Conservation (phyloP, 192 early-diverging fungal genomes). For the Obelidium mucronatum region DNA sequence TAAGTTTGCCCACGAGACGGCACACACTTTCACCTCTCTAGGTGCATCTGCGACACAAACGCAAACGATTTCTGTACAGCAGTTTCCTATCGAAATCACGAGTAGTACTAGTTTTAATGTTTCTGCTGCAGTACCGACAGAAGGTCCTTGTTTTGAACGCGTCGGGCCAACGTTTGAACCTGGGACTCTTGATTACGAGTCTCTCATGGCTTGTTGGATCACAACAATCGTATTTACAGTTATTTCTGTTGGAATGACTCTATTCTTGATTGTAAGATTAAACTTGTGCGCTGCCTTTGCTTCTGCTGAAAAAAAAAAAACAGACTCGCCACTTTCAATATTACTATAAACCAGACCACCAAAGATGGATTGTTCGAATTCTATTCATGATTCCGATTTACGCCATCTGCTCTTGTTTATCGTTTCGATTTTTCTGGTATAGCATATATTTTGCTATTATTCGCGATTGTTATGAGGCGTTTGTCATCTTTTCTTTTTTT, state of each 20-base stretch:
- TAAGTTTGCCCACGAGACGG: no score
- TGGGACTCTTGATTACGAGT: slow-evolving; percentile 32
- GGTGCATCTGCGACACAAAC: no score
- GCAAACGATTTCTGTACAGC: no score
- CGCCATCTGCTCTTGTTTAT: slow-evolving; percentile 69
- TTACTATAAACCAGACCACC: slow-evolving; percentile 64
- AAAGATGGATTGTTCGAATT: slow-evolving; percentile 81
- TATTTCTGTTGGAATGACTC: slow-evolving; percentile 21
- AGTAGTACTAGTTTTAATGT: background rate
- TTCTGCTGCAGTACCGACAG: background rate
- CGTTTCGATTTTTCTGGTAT: slow-evolving; percentile 74
- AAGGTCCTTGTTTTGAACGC: slow-evolving; percentile 7
- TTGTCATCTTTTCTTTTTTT: slow-evolving; percentile 79
- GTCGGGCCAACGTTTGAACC: slow-evolving; percentile 44
- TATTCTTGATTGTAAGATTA: slow-evolving; percentile 25
- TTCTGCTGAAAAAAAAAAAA: background rate
- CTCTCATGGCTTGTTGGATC: slow-evolving; percentile 32
- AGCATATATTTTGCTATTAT: slow-evolving; percentile 69
- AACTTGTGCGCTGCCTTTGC: background rate
- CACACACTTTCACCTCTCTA: no score
- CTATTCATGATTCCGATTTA: slow-evolving; percentile 81
- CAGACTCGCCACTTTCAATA: slow-evolving; percentile 40
- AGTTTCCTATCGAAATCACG: no score
- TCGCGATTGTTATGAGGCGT: slow-evolving; percentile 78
- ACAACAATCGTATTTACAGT: slow-evolving; percentile 35